Conservation (phyloP, 2,329 filamentous ascomycete species). For the Capronia epimyces region DNA sequence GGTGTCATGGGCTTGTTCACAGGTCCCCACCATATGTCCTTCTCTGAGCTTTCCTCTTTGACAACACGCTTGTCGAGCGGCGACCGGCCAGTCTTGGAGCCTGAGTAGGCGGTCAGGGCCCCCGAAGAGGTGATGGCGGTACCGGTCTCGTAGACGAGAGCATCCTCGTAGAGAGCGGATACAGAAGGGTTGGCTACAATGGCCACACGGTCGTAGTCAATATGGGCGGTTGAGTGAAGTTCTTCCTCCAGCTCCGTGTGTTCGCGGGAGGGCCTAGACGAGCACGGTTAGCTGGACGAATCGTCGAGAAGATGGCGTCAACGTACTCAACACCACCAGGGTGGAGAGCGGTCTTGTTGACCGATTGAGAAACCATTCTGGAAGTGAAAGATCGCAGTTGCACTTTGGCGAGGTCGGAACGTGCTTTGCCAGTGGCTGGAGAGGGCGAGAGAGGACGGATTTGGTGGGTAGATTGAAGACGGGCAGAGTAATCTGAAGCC, state of each 20-base stretch:
- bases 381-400: constrained; percentile 23
- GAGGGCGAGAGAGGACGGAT: constrained; percentile 27
- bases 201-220: constrained; percentile 96
- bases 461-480: constrained; percentile 23
- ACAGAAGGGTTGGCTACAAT: constrained; percentile 97
- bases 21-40: constrained; percentile 97
- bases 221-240: constrained; percentile 94
- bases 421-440: constrained; percentile 25
- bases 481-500: constrained; percentile 25
- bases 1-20: constrained; percentile 98
- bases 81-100: constrained; percentile 94
- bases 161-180: constrained; percentile 96
- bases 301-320: not conserved
- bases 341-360: constrained; percentile 92
- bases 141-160: constrained; percentile 89
- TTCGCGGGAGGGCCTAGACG: constrained; percentile 62
- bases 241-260: constrained; percentile 98
- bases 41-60: constrained; percentile 79
- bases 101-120: constrained; percentile 94
- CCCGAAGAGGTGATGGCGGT: constrained; percentile 95
- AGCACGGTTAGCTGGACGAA: not conserved
- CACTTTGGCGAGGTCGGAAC: constrained; percentile 26
- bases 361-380: constrained; percentile 49
- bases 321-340: constrained; percentile 84
- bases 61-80: constrained; percentile 97